Percentiles rank a stretch among this genome's conserved stretches.
Evolutionary conservation across 2,329 filamentous ascomycete genomes (phyloP).

Genomic region (Zymoseptoria pseudotritici): DNA sequence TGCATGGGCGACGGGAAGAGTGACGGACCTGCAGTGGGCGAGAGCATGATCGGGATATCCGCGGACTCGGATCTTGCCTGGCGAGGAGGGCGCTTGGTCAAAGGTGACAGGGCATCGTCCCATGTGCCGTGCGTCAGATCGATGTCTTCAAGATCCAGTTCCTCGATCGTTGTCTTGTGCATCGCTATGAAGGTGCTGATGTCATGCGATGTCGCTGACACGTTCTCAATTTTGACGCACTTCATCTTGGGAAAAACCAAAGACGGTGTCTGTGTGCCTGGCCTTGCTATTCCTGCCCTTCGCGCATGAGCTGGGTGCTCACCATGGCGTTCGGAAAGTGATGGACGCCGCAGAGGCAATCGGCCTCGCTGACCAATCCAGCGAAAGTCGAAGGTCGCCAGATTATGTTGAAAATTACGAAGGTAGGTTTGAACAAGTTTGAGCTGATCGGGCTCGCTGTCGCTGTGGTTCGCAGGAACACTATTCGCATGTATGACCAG

Average conservation of each 20-base stretch:
- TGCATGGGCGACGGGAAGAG: slow-evolving; percentile 14
- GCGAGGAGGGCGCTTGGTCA: slow-evolving; percentile 38
- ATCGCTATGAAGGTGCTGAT: slow-evolving; percentile 60
- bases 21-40: slow-evolving; percentile 13
- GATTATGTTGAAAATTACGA: slow-evolving; percentile 48
- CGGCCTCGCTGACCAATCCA: slow-evolving; percentile 70
- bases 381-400: slow-evolving; percentile 59
- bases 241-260: slow-evolving; percentile 61
- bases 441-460: slow-evolving; percentile 50
- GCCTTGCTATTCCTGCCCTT: neutral
- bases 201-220: slow-evolving; percentile 62
- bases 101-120: slow-evolving; percentile 72
- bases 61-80: slow-evolving; percentile 11
- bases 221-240: slow-evolving; percentile 65
- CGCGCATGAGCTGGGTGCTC: slow-evolving; percentile 10
- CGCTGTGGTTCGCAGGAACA: slow-evolving; percentile 39
- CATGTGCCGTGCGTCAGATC: slow-evolving; percentile 64
- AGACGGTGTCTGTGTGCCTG: slow-evolving; percentile 25
- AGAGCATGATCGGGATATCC: slow-evolving; percentile 30
- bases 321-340: neutral
- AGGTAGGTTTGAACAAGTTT: slow-evolving; percentile 71
- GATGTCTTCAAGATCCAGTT: slow-evolving; percentile 76
- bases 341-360: slow-evolving; percentile 50
- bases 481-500: slow-evolving; percentile 59
- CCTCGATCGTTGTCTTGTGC: slow-evolving; percentile 61